These are phyloP conservation scores for Magnolia sinica DNA, from an alignment of 164 flowering plant genomes.

Conservation along the genomic window DNA sequence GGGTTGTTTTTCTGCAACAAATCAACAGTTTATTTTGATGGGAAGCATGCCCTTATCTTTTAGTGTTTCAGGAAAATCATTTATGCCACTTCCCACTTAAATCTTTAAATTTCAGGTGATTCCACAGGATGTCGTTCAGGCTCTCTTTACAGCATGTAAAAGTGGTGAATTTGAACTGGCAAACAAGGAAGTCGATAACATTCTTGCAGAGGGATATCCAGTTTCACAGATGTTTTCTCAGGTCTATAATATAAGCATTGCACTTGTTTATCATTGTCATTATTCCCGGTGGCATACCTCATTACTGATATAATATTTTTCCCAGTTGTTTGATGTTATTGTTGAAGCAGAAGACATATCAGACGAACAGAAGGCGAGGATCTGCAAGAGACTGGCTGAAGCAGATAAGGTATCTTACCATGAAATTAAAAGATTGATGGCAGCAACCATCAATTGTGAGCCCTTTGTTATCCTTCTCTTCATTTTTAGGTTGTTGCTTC, in stretches of 20 bases:
- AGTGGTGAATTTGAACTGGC: slow-evolving; percentile 84
- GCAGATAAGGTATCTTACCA: slow-evolving; percentile 68
- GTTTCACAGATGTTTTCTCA: slow-evolving; percentile 89
- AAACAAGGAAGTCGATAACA: slow-evolving; percentile 68
- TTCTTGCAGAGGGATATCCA: slow-evolving; percentile 93
- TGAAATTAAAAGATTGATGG: background rate
- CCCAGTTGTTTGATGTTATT: slow-evolving; percentile 53
- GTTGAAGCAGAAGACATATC: slow-evolving; percentile 70
- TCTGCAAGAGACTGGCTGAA: slow-evolving; percentile 78
- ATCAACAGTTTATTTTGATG: background rate
- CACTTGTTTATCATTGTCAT: background rate
- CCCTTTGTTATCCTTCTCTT: background rate
- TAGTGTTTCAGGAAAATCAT: background rate
- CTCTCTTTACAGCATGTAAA: slow-evolving; percentile 66
- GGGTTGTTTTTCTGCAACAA: no score
- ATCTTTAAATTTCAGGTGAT: slow-evolving; percentile 52
- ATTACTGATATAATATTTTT: background rate
- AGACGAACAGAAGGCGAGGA: slow-evolving; percentile 90
- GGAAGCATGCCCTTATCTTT: background rate
- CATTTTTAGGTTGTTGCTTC: background rate
- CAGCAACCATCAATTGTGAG: background rate
- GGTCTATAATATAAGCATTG: slow-evolving; percentile 35
- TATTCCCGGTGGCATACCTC: background rate
- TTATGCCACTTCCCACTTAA: background rate
- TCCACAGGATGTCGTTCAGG: slow-evolving; percentile 60